These are phyloP conservation scores for Conticribra weissflogii DNA, from an alignment of 108 stramenopile species.

Conservation along the genomic window DNA sequence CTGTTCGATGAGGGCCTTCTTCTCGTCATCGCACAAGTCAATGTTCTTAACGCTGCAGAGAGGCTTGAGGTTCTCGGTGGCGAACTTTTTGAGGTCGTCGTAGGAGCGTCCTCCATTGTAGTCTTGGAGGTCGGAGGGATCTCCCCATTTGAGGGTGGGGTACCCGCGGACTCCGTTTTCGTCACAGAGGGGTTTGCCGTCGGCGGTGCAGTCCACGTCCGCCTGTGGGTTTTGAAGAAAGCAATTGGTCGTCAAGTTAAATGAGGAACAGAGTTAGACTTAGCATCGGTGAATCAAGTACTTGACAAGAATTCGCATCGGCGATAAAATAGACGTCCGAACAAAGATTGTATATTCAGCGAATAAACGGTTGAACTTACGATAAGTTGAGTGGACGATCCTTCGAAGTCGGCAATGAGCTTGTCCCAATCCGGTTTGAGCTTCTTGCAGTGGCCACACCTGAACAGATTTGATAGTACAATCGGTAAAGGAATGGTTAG, in stretches of 20 bases:
- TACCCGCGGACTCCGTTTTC: constrained; percentile 76
- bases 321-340: too few relatives aligned
- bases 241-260: too few relatives aligned
- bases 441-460: constrained; percentile 57
- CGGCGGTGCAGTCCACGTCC: constrained; percentile 89
- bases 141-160: constrained; percentile 84
- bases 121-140: constrained; percentile 57
- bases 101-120: constrained; percentile 84
- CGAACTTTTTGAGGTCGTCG: constrained; percentile 69
- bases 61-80: constrained; percentile 68
- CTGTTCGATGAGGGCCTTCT: constrained; percentile 59
- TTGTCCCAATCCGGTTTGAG: constrained; percentile 62
- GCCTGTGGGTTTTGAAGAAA: too few relatives aligned
- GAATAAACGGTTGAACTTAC: too few relatives aligned
- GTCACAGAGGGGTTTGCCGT: constrained; percentile 68
- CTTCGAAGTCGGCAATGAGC: constrained; percentile 70
- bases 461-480: constrained; percentile 8
- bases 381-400: constrained; percentile 56
- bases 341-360: too few relatives aligned
- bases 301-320: too few relatives aligned
- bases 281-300: too few relatives aligned
- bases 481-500: not conserved
- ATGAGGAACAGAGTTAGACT: too few relatives aligned
- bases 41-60: constrained; percentile 57
- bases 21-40: constrained; percentile 66